Conservation (phyloP, 2,329 filamentous ascomycete genomes). For the Salinomyces thailandicus region DNA sequence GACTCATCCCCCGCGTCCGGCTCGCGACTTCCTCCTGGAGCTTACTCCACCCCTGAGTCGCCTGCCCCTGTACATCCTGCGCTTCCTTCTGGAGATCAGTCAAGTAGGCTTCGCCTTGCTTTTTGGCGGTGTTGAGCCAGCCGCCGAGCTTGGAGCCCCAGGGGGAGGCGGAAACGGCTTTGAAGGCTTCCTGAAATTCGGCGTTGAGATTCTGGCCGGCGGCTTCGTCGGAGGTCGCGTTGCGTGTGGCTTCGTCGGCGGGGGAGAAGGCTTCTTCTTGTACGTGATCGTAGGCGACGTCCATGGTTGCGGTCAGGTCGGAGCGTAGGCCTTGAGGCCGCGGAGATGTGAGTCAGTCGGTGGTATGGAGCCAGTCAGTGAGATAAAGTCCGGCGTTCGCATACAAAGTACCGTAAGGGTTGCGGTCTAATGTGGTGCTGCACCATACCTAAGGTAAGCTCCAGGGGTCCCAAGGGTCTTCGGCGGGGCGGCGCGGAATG, state of each 20-base stretch:
- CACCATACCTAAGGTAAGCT: no score
- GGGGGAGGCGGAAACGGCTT: constrained; percentile 78
- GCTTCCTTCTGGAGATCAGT: constrained; percentile 77
- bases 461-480: no score
- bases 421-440: no score
- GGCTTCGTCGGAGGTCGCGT: constrained; percentile 1
- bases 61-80: constrained; percentile 56
- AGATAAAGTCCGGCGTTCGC: no score
- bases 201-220: constrained; percentile 54
- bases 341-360: no score
- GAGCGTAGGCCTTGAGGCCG: no score
- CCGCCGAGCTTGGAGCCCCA: constrained; percentile 87
- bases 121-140: constrained; percentile 82
- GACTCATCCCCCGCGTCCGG: constrained; percentile 19
- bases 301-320: no score
- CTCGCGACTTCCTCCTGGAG: constrained; percentile 38
- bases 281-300: constrained; percentile 95
- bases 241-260: constrained; percentile 22
- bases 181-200: constrained; percentile 91
- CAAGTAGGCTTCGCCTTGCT: constrained; percentile 79
- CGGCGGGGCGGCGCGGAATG: no score
- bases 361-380: no score
- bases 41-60: constrained; percentile 66
- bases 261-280: constrained; percentile 63
- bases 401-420: no score